phyloP scores from a whole-genome alignment of 805 yeast species.

The Diddensiella santjacobensis region DNA sequence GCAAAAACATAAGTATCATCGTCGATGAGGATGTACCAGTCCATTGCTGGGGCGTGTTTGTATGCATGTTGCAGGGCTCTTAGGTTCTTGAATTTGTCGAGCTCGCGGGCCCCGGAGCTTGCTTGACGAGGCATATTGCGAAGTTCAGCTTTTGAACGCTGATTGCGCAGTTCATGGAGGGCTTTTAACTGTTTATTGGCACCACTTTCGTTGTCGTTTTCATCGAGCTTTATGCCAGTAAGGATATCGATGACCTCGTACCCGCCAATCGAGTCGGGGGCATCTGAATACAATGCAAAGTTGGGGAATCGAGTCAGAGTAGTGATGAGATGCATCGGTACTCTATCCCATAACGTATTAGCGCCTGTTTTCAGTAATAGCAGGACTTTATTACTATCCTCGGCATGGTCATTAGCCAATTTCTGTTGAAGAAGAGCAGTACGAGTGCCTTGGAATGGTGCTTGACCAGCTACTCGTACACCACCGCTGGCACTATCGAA shows the following conservation, averaged over 20 bases:
- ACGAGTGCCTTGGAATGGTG: constrained; percentile 11
- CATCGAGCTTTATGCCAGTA: constrained; percentile 23
- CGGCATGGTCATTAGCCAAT: constrained; percentile 24
- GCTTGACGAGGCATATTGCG: constrained; percentile 19
- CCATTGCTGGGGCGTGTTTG: constrained; percentile 18
- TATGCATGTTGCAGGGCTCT: constrained; percentile 38
- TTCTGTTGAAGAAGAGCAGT: constrained; percentile 23
- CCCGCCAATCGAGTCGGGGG: constrained; percentile 31
- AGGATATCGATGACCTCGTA: constrained; percentile 33
- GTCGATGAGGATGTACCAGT: constrained; percentile 38
- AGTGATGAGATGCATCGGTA: constrained; percentile 36
- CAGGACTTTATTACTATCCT: constrained; percentile 27
- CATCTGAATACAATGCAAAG: constrained; percentile 35
- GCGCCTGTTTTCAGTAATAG: constrained; percentile 38
- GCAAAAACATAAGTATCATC: constrained; percentile 34
- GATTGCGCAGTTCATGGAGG: constrained; percentile 27
- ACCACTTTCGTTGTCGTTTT: constrained; percentile 15
- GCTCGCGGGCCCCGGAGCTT: constrained; percentile 31
- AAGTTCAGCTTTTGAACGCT: constrained; percentile 25
- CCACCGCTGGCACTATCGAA: constrained; percentile 10
- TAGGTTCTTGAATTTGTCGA: constrained; percentile 37
- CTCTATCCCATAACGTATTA: constrained; percentile 33
- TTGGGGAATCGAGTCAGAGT: constrained; percentile 33
- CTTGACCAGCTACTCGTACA: constrained; percentile 1
- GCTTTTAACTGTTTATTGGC: constrained; percentile 18